phyloP scores from a whole-genome alignment of 106 monocot species.

The Dioscorea zingiberensis region DNA sequence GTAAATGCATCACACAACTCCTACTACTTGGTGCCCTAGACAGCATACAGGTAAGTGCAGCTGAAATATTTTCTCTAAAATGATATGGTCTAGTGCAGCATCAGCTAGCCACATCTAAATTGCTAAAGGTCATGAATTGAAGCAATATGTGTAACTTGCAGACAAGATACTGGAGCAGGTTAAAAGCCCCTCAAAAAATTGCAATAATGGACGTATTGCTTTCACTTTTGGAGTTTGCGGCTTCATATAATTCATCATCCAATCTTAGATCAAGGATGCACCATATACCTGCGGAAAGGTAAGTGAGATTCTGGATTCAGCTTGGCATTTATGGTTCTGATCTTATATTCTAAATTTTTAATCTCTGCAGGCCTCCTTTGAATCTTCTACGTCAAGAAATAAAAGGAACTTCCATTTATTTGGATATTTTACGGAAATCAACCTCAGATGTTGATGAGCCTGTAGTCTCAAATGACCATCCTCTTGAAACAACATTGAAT shows the following conservation, averaged over 20 bases:
- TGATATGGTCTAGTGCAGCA: too few species aligned
- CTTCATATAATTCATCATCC: constrained; percentile 87
- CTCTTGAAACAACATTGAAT: constrained; percentile 1
- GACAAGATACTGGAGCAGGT: constrained; percentile 80
- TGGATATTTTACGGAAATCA: constrained; percentile 88
- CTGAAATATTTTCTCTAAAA: neutral
- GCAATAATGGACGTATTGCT: constrained; percentile 86
- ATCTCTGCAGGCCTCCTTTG: constrained; percentile 67
- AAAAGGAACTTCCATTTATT: constrained; percentile 80
- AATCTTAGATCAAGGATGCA: constrained; percentile 84
- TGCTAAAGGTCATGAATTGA: neutral
- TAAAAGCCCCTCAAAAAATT: constrained; percentile 75
- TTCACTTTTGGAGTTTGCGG: constrained; percentile 83
- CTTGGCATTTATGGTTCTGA: neutral
- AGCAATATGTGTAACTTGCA: constrained; percentile 15
- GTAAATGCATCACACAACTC: constrained; percentile 91
- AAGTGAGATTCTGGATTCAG: neutral
- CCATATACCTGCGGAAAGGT: constrained; percentile 78
- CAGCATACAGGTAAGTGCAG: constrained; percentile 67
- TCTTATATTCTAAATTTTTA: constrained; percentile 4
- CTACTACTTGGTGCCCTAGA: constrained; percentile 76
- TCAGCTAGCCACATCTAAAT: neutral
- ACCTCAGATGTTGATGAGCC: constrained; percentile 26
- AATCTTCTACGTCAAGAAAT: constrained; percentile 97
- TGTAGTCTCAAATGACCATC: constrained; percentile 8